Percentiles rank a stretch among this genome's conserved stretches.
phyloP scores from a whole-genome alignment of 345 rosid genomes.

The Heritiera littoralis region DNA sequence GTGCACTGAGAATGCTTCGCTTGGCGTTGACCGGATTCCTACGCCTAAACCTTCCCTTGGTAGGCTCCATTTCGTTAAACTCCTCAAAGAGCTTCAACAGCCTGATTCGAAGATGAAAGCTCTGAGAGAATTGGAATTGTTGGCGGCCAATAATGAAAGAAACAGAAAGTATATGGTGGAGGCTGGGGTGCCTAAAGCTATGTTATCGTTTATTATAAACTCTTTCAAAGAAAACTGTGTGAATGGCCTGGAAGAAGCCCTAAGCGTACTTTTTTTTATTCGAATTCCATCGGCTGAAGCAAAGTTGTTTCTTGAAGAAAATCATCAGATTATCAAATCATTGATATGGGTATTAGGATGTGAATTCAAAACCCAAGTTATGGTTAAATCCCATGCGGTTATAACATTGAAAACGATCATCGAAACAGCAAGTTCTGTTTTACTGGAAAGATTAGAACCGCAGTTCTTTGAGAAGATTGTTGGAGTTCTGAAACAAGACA shows the following conservation, averaged over 20 bases:
- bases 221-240: conserved; percentile 29
- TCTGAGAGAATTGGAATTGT: conserved; percentile 43
- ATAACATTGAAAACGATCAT: conserved; percentile 41
- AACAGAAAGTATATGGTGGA: conserved; percentile 57
- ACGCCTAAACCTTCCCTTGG: conserved; percentile 55
- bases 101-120: conserved; percentile 29
- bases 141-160: conserved; percentile 49
- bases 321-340: conserved; percentile 42
- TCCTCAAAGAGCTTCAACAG: conserved; percentile 34
- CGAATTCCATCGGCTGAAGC: conserved; percentile 40
- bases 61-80: conserved; percentile 36
- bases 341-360: conserved; percentile 52
- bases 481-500: conserved; percentile 36
- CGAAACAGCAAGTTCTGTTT: conserved; percentile 36
- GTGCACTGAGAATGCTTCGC: conserved; percentile 40
- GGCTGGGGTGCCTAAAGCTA: conserved; percentile 43
- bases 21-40: conserved; percentile 52
- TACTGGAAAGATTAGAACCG: conserved; percentile 50
- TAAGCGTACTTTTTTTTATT: conserved; percentile 44
- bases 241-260: conserved; percentile 50
- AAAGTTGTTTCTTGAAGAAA: conserved; percentile 33
- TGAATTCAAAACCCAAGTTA: conserved; percentile 25
- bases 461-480: conserved; percentile 46
- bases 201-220: conserved; percentile 38
- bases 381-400: conserved; percentile 44